Conservation (phyloP, 2,329 filamentous ascomycete species). For the Aureobasidium mangrovei region DNA sequence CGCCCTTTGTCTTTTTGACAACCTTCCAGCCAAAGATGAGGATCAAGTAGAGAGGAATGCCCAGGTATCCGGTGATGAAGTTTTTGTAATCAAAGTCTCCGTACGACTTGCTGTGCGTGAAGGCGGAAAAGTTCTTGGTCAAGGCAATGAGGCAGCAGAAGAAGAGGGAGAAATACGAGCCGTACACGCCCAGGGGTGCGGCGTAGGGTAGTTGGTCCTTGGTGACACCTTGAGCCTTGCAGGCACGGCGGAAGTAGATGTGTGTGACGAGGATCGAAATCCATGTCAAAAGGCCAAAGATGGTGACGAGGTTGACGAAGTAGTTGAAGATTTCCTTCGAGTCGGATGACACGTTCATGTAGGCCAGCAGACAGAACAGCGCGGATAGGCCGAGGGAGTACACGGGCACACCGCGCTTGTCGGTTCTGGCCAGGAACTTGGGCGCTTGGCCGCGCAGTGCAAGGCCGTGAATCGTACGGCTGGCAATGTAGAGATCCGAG, state of each 20-base stretch:
- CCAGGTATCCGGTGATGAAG: constrained; percentile 69
- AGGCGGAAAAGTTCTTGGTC: constrained; percentile 76
- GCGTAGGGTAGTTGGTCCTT: constrained; percentile 41
- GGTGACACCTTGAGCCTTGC: constrained; percentile 38
- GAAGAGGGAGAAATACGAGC: constrained; percentile 57
- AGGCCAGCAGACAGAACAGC: constrained; percentile 50
- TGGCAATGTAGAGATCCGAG: constrained; percentile 67
- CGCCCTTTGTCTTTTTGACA: constrained; percentile 43
- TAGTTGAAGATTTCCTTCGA: constrained; percentile 38
- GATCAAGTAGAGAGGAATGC: constrained; percentile 64
- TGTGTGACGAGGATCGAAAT: constrained; percentile 42
- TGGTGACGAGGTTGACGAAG: constrained; percentile 38
- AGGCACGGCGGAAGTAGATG: constrained; percentile 40
- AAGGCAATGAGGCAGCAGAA: constrained; percentile 66
- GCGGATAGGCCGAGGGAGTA: constrained; percentile 55
- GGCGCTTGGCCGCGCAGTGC: constrained; percentile 65
- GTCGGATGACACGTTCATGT: constrained; percentile 37
- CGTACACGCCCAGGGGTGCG: constrained; percentile 62
- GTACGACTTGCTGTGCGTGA: constrained; percentile 43
- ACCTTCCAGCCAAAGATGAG: constrained; percentile 63
- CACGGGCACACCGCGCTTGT: constrained; percentile 62
- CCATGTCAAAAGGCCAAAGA: constrained; percentile 38
- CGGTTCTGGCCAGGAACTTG: constrained; percentile 60
- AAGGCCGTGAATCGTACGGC: constrained; percentile 63
- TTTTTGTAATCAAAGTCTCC: constrained; percentile 61